These are phyloP conservation scores for Ramaria sp. DNA, from an alignment of 768 basidiomycete genomes.

Conservation along the genomic window DNA sequence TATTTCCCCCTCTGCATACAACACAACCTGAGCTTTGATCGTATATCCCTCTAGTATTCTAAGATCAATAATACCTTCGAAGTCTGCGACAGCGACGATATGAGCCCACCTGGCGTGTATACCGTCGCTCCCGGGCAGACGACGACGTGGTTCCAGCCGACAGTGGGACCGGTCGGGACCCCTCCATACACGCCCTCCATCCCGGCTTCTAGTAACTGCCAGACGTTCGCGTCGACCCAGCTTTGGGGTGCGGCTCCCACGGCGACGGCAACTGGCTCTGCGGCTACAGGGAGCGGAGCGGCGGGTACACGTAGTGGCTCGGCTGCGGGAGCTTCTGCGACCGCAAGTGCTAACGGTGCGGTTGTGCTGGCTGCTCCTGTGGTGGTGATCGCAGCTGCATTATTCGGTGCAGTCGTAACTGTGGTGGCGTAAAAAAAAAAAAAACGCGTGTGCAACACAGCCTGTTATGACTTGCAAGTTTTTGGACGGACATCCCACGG, in stretches of 20 bases:
- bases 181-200: slow-evolving; percentile 7
- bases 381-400: neutral
- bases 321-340: neutral
- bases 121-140: slow-evolving; percentile 4
- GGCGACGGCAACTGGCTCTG: neutral
- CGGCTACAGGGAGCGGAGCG: neutral
- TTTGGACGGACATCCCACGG: no score
- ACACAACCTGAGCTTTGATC: neutral
- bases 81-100: slow-evolving; percentile 12
- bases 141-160: slow-evolving; percentile 11
- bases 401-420: neutral
- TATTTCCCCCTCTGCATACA: neutral
- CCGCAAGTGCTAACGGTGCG: neutral
- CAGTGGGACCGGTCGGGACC: slow-evolving; percentile 1
- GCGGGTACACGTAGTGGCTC: neutral
- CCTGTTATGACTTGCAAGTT: no score
- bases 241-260: slow-evolving; percentile 10
- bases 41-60: neutral
- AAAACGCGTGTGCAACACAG: no score
- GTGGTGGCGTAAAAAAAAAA: neutral
- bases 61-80: slow-evolving; percentile 12
- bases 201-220: slow-evolving; percentile 11
- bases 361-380: neutral
- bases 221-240: slow-evolving; percentile 8
- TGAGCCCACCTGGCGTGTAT: slow-evolving; percentile 12